A percentile compares a stretch with the other conserved stretches of the same genome.
Conservation (phyloP, 1,284 basidiomycete species). For the Naganishia albida region DNA sequence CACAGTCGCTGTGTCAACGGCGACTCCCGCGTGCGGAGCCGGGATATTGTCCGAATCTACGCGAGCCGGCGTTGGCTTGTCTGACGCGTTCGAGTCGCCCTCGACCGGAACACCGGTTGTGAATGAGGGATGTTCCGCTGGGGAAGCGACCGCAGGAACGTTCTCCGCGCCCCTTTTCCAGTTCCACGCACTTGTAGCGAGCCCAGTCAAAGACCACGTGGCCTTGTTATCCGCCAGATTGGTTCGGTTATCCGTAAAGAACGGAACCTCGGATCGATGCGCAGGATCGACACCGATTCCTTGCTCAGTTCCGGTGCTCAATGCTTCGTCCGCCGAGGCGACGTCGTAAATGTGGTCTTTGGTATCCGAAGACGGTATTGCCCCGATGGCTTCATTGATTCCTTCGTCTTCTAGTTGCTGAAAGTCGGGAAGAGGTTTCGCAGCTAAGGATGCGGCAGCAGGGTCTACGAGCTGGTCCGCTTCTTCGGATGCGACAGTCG, state of each 20-base stretch:
- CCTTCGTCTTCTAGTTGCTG: conserved; percentile 6
- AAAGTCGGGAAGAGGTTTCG: background rate
- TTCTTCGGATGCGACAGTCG: background rate
- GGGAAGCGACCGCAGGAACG: background rate
- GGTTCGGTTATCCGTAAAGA: background rate
- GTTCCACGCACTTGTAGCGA: conserved; percentile 14
- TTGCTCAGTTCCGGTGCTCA: conserved; percentile 10
- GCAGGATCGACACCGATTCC: conserved; percentile 19
- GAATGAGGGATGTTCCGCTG: background rate
- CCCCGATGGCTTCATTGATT: conserved; percentile 7
- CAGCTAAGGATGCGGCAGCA: too few species aligned
- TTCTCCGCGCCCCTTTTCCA: conserved; percentile 1
- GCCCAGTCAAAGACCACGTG: conserved; percentile 6
- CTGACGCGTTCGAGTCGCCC: background rate
- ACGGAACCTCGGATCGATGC: conserved; percentile 21
- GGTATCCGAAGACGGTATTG: background rate
- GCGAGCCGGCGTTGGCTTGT: background rate
- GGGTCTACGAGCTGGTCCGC: too few species aligned
- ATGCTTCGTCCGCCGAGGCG: background rate
- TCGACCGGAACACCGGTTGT: background rate
- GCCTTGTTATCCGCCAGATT: background rate
- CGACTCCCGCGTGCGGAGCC: background rate
- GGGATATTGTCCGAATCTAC: background rate
- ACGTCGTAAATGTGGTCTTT: background rate
- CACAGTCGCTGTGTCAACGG: background rate